phyloP scores from a whole-genome alignment of 2,329 filamentous ascomycete species.

The Purpureocillium lavendulum region DNA sequence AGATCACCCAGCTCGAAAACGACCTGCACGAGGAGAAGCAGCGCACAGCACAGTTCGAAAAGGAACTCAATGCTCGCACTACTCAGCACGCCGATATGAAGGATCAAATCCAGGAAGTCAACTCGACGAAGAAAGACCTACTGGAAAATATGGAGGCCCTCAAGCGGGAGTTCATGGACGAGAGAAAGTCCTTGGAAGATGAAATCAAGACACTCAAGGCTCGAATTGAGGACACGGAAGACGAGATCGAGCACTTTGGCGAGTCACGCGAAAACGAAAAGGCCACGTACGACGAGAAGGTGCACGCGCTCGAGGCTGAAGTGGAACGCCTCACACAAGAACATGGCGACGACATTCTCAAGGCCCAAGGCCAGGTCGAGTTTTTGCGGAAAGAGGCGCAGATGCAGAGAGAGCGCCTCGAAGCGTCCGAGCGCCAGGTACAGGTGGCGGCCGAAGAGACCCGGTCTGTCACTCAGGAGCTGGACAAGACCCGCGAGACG shows the following conservation, averaged over 20 bases:
- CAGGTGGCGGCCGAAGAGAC: constrained; percentile 46
- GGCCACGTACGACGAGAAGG: constrained; percentile 57
- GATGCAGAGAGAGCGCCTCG: constrained; percentile 50
- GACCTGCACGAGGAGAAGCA: constrained; percentile 71
- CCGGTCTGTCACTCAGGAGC: constrained; percentile 40
- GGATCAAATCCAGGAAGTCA: constrained; percentile 71
- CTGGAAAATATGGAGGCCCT: constrained; percentile 91
- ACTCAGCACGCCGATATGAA: constrained; percentile 54
- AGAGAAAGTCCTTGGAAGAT: constrained; percentile 72
- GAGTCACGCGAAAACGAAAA: constrained; percentile 80
- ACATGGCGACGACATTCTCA: constrained; percentile 46
- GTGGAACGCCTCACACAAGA: constrained; percentile 55
- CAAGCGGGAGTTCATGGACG: constrained; percentile 78
- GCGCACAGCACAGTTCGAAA: constrained; percentile 55
- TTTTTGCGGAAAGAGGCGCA: constrained; percentile 53
- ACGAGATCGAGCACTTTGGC: constrained; percentile 78
- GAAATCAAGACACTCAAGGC: constrained; percentile 71
- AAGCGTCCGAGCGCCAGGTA: constrained; percentile 49
- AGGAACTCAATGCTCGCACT: constrained; percentile 53
- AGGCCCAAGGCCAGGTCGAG: constrained; percentile 53
- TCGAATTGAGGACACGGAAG: constrained; percentile 80
- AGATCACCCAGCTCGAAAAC: constrained; percentile 60
- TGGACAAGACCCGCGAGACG: constrained; percentile 41
- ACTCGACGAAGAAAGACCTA: constrained; percentile 88
- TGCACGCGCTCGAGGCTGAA: constrained; percentile 62